Evolutionary conservation across 352 stramenopile genomes (phyloP).

Genomic region (Phytophthora hybrid): DNA sequence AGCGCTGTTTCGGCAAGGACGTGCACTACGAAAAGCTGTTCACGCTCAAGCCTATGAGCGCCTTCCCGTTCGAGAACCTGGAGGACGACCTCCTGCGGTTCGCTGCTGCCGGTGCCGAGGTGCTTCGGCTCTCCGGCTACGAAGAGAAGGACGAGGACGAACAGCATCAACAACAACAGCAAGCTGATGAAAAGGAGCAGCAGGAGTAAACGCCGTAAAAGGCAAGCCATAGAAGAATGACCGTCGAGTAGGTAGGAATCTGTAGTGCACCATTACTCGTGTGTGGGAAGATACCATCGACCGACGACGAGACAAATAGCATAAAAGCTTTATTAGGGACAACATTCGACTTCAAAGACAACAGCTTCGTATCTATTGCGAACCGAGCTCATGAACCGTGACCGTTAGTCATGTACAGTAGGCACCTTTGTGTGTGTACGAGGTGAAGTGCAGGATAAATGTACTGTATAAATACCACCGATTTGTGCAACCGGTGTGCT

Average conservation of each 20-base stretch:
- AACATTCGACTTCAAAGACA: too few species aligned
- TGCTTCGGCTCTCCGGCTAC: constrained; percentile 35
- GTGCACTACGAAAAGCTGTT: constrained; percentile 76
- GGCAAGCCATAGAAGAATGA: constrained; percentile 29
- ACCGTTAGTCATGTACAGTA: too few species aligned
- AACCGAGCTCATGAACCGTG: too few species aligned
- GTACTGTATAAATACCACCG: too few species aligned
- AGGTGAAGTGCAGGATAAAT: too few species aligned
- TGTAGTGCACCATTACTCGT: constrained; percentile 28
- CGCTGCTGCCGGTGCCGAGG: constrained; percentile 48
- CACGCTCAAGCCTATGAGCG: constrained; percentile 69
- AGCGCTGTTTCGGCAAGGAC: constrained; percentile 75
- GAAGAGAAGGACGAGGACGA: constrained; percentile 32
- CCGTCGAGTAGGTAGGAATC: constrained; percentile 21
- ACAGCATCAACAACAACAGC: constrained; percentile 18
- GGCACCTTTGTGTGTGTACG: too few species aligned
- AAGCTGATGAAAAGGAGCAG: constrained; percentile 14
- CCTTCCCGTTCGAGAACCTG: constrained; percentile 71
- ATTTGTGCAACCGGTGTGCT: too few species aligned
- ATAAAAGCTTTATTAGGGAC: constrained; percentile 33
- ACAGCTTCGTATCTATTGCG: too few species aligned
- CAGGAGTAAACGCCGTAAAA: constrained; percentile 6
- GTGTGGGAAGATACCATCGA: constrained; percentile 8
- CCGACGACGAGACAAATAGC: constrained; percentile 31
- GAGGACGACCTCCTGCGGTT: constrained; percentile 62